A percentile compares a stretch with the other conserved stretches of the same genome.
These are phyloP conservation scores for Pseudogymnoascus sp. DNA, from an alignment of 2,329 filamentous ascomycete species.

Conservation along the genomic window DNA sequence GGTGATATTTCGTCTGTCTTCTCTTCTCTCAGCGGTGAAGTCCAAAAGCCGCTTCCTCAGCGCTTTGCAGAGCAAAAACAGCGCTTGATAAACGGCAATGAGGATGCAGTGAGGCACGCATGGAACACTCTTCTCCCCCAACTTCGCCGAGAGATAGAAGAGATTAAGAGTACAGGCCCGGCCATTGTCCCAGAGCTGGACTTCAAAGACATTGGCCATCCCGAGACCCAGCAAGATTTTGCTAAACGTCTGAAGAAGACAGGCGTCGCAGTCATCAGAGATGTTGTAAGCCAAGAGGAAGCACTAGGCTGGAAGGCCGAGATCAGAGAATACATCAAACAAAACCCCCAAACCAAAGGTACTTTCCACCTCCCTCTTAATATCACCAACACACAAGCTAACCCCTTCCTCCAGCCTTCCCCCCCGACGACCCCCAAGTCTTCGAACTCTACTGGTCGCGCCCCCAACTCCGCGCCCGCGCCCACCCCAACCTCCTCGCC, in stretches of 20 bases:
- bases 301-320: conserved; percentile 57
- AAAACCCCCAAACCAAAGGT: conserved; percentile 49
- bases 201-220: conserved; percentile 34
- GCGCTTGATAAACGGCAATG: conserved; percentile 41
- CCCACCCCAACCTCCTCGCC: conserved; percentile 53
- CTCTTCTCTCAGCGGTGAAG: conserved; percentile 44
- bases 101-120: conserved; percentile 37
- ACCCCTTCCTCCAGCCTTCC: conserved; percentile 42
- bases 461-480: conserved; percentile 58
- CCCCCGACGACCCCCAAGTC: conserved; percentile 56
- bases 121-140: conserved; percentile 41
- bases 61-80: conserved; percentile 48
- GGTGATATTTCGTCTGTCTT: conserved; percentile 57
- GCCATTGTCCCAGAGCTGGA: conserved; percentile 44
- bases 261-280: conserved; percentile 45
- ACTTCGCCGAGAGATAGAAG: conserved; percentile 39
- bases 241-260: conserved; percentile 17
- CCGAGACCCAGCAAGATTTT: conserved; percentile 12
- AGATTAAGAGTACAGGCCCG: conserved; percentile 37
- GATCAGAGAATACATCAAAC: conserved; percentile 53
- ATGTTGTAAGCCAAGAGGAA: conserved; percentile 54
- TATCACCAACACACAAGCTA: neutral
- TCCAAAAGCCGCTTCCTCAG: conserved; percentile 40
- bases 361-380: neutral
- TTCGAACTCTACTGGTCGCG: conserved; percentile 70